phyloP scores from a whole-genome alignment of 2,329 filamentous ascomycete species.

The Colletotrichum liriopes region DNA sequence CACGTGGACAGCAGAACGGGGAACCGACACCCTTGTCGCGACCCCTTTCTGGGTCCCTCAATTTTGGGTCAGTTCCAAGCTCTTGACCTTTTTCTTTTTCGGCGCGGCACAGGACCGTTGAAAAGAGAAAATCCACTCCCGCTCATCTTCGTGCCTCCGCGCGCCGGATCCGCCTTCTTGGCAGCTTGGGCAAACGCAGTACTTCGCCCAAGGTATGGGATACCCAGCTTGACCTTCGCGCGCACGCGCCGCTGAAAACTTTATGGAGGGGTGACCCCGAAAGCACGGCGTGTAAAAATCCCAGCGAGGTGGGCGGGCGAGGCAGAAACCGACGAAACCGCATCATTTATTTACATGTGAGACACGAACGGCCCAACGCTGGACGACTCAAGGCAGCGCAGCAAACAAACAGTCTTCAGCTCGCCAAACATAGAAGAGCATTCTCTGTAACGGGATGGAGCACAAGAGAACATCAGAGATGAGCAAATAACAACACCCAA shows the following conservation, averaged over 20 bases:
- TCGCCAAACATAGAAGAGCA: not conserved
- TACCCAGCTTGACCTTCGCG: not conserved
- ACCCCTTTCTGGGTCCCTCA: constrained; percentile 34
- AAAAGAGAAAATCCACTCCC: constrained; percentile 30
- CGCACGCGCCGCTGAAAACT: not conserved
- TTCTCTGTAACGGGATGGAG: not conserved
- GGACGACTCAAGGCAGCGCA: not conserved
- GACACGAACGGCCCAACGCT: not conserved
- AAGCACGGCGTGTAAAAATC: not conserved
- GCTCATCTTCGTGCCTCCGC: not conserved
- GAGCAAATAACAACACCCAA: not conserved
- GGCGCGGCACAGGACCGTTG: not conserved
- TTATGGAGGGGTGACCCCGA: not conserved
- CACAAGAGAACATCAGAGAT: not conserved
- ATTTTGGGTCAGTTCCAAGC: constrained; percentile 25
- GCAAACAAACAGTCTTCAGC: not conserved
- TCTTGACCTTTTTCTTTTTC: not conserved
- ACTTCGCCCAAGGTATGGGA: not conserved
- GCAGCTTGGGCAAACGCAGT: not conserved
- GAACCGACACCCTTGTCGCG: constrained; percentile 20
- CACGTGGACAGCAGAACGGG: constrained; percentile 32
- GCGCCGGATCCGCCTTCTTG: constrained; percentile 10
- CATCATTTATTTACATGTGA: not conserved
- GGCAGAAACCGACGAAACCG: not conserved
- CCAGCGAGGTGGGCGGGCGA: not conserved